A percentile compares a stretch with the other conserved stretches of the same genome.
Evolutionary conservation across 2,329 filamentous ascomycete species (phyloP).

Genomic region (Nemania serpens): DNA sequence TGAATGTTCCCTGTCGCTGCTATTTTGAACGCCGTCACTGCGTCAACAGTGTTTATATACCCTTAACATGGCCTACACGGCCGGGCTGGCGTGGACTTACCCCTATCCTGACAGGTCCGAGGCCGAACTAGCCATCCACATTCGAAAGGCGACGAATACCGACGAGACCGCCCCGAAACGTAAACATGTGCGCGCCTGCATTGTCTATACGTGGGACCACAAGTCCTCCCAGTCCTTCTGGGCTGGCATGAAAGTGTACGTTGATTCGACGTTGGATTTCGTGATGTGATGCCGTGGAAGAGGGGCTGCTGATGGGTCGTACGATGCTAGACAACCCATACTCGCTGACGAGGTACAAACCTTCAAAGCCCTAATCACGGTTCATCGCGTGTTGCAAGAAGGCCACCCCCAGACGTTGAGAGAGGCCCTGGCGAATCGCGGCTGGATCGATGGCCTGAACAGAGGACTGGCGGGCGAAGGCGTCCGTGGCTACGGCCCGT

Average conservation of each 20-base stretch:
- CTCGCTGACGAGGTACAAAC: conserved; percentile 98
- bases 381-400: conserved; percentile 97
- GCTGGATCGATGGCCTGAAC: conserved; percentile 91
- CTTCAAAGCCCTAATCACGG: conserved; percentile 96
- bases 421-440: conserved; percentile 85
- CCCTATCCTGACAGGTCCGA: conserved; percentile 58
- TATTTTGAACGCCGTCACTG: neutral
- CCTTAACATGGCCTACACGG: conserved; percentile 24
- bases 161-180: conserved; percentile 72
- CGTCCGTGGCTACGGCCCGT: conserved; percentile 83
- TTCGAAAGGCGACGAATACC: conserved; percentile 70
- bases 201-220: conserved; percentile 99
- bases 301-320: conserved; percentile 25
- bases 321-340: conserved; percentile 77
- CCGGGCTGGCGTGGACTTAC: conserved; percentile 30
- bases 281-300: neutral
- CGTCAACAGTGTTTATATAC: neutral
- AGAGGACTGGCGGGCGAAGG: conserved; percentile 83
- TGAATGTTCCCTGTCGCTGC: conserved; percentile 5
- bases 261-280: conserved; percentile 30
- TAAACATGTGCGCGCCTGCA: conserved; percentile 97
- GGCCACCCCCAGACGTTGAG: conserved; percentile 86
- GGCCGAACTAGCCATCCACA: conserved; percentile 70
- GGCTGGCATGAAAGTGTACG: conserved; percentile 97
- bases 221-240: conserved; percentile 95